These are phyloP conservation scores for Gracilariopsis chorda DNA, from an alignment of 23 red algal species.

Conservation along the genomic window DNA sequence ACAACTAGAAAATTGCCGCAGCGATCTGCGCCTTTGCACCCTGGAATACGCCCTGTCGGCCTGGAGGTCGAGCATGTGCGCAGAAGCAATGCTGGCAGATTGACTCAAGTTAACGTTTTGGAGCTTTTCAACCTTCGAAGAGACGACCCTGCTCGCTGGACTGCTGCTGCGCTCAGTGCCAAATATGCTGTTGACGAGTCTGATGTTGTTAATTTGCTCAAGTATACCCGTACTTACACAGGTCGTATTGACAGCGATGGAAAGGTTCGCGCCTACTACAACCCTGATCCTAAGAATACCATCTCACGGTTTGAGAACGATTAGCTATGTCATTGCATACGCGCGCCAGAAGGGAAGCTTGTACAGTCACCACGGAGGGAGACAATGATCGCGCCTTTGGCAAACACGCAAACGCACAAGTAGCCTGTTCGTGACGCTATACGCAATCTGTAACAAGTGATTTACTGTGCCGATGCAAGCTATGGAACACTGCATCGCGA, in stretches of 20 bases:
- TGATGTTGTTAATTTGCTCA: constrained; percentile 25
- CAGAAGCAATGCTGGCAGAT: not conserved
- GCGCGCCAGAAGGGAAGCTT: not conserved
- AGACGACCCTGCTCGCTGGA: not conserved
- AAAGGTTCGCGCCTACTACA: constrained; percentile 12
- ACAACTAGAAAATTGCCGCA: not conserved
- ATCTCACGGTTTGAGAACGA: constrained; percentile 40
- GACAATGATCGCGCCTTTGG: too few species aligned
- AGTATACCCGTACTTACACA: constrained; percentile 27
- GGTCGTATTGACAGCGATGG: constrained; percentile 2
- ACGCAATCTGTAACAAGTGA: too few species aligned
- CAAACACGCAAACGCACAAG: too few species aligned
- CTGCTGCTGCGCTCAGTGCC: not conserved
- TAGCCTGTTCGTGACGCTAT: too few species aligned
- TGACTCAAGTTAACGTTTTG: constrained; percentile 11
- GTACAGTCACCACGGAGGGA: too few species aligned
- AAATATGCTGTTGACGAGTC: not conserved
- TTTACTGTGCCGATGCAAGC: too few species aligned
- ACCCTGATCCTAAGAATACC: not conserved
- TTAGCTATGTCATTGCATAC: not conserved
- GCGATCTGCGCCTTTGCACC: not conserved
- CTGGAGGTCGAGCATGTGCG: too few species aligned
- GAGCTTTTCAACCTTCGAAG: constrained; percentile 27
- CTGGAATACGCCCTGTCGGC: not conserved
- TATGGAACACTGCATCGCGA: too few species aligned